Base-by-base conservation (phyloP, 2,329 filamentous ascomycete genomes). In the Thermomyces lanuginosus region DNA sequence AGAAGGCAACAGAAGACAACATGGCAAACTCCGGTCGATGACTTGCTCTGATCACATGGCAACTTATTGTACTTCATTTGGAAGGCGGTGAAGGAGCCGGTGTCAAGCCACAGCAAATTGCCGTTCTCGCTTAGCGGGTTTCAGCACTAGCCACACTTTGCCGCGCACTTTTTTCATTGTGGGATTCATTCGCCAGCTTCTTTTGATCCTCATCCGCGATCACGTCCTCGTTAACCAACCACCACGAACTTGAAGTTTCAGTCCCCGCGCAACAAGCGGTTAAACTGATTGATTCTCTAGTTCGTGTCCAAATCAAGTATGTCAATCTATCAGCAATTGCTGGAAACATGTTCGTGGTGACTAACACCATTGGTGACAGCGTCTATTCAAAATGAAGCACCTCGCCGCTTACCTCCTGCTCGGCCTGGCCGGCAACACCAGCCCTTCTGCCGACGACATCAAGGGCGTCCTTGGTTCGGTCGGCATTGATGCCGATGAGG, bases 401-500 rank as follows among this genome's bases (percentile, higher is more conserved):
- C 78, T 98, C 69, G 89, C 89, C 60, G 86, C 89, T 60, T 95
- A 92, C 75, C 83, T 98, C 56, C 86, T 98, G 58, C 81, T 95
- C 62, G 65, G 67, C 66, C 78, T 95, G 48, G 86, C 72, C 60
- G 89, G 89, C 66, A 95, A 93, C 73, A 60, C 70, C 66, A 73
- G 74, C 41, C 89, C 89, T 49, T 83, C 79, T 41, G 81, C 79
- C 50, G 60, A 61, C 44, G 84, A 95, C 58, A 65, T 98, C 72
- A 89, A 80, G 69, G 57, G 54, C 39, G 83, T 98, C 51, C 81
- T 98, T 58, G 72, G 74, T 53, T 80, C 86, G 46, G 89, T 95
- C 55, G 89, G 89, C 51, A 83, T 93, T 45, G 89, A 98, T 66
- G 78, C 80, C 45, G 89, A 95, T 49, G 60, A 68, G 38, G 82